Evolutionary conservation across 306 rosid genomes (phyloP).

Genomic region (Vigna reflexopilosa): DNA sequence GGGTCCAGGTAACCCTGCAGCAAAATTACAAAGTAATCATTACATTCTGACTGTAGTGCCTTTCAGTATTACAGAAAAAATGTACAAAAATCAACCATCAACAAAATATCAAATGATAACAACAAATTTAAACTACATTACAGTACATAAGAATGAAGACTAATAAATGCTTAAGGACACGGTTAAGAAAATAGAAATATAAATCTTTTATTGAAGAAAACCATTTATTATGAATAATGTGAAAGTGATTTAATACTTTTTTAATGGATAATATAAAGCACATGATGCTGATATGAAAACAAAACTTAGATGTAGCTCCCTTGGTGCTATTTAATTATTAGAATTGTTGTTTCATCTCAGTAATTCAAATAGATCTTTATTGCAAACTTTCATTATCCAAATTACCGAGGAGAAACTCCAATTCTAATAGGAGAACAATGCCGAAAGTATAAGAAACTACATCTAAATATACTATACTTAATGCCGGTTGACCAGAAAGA

Average conservation of each 20-base stretch:
- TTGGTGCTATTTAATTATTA: background rate
- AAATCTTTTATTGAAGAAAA: background rate
- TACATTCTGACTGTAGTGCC: background rate
- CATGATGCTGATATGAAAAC: slow-evolving; percentile 1
- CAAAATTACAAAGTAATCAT: slow-evolving; percentile 16
- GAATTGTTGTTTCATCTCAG: background rate
- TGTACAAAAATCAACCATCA: background rate
- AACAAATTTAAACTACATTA: background rate
- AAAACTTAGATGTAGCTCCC: background rate
- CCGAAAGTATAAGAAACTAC: background rate
- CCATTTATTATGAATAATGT: background rate
- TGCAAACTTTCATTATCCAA: background rate
- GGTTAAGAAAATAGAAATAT: background rate
- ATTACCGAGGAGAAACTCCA: too few species aligned
- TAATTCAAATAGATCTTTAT: background rate
- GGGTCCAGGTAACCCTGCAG: slow-evolving; percentile 86
- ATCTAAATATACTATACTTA: background rate
- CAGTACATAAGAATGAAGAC: background rate
- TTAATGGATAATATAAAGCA: background rate
- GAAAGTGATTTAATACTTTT: background rate
- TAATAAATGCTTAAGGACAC: background rate
- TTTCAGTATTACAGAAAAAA: slow-evolving; percentile 12
- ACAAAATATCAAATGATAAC: background rate
- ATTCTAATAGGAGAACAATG: background rate
- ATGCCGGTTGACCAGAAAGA: background rate